Evolutionary conservation across 345 rosid species (phyloP), one percentile per base, ranked within the genome.

Genomic region (Chamaenerion angustifolium): DNA sequence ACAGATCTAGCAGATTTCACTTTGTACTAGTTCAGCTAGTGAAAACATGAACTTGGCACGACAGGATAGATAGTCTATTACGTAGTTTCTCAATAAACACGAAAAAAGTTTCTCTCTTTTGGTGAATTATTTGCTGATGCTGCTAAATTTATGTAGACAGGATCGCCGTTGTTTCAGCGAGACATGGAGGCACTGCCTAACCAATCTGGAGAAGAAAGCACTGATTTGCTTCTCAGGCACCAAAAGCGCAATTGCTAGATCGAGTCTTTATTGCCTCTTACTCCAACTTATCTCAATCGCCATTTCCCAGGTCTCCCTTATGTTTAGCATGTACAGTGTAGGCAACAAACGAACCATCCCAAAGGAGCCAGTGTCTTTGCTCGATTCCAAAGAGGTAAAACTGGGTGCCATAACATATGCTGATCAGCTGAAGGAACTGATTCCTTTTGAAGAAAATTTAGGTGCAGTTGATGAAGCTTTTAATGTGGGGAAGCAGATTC

Each of bases 171-270:
- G 8, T 23, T 57, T 56, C 79, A 62, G 60, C 79, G 7, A 11
- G 89, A 81, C 79, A 61, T 79, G 82, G 94, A 81, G 68, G 77
- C 79, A 48, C 62, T 79, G 54, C 84, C 79, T 58, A 75, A 79
- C 55, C 82, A 66, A 50, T 66, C 54, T 51, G 77, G 89, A 59
- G 79, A 80, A 73, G 56, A 76, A 58, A 75, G 66, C 64, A 56
- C 73, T 1, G 83, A 78, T 37, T 51, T 59, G 50, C 66, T 75
- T 60, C 89, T 85, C 59, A 76, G 77, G 50, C 79, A 60, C 65
- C 72, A 81, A 67, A 76, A 73, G 62, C 83, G 72, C 16, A 73
- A 51, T 70, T 64, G 72, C 73, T 81, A 79, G 45, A 51, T 68
- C 71, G 40, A 25, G 45, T 0, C 61, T 56, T 19, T 71, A 57